phyloP scores from a whole-genome alignment of 2,329 filamentous ascomycete genomes.

The Neodidymelliopsis sp. region DNA sequence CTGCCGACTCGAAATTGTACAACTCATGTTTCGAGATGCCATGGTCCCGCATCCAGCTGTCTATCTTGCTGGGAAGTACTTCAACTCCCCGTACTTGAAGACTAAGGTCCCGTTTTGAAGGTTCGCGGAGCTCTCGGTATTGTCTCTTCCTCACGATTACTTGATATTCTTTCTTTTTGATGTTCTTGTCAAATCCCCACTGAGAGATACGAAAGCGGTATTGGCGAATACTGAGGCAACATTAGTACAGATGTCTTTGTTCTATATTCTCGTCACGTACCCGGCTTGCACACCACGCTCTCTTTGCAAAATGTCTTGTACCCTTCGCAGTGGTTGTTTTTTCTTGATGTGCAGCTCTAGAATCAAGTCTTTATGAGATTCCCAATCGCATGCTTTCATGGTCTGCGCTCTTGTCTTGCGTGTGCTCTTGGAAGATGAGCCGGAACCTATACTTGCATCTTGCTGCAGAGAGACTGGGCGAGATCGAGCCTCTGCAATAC shows the following conservation, averaged over 20 bases:
- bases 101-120: conserved; percentile 11
- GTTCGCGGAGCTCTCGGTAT: conserved; percentile 27
- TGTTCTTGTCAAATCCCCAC: conserved; percentile 31
- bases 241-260: background rate
- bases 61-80: conserved; percentile 30
- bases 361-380: conserved; percentile 28
- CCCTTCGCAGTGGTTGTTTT: conserved; percentile 9
- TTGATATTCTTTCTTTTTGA: conserved; percentile 29
- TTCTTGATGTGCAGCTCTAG: conserved; percentile 20
- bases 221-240: conserved; percentile 23
- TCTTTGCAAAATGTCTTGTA: conserved; percentile 18
- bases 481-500: no score
- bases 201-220: conserved; percentile 28
- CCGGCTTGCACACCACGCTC: conserved; percentile 23
- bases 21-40: background rate
- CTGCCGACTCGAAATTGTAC: no score
- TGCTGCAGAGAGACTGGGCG: background rate
- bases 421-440: background rate
- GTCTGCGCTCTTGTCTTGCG: conserved; percentile 31
- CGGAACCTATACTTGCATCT: background rate
- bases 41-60: conserved; percentile 32
- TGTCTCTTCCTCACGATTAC: conserved; percentile 33
- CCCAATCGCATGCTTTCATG: conserved; percentile 29
- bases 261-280: conserved; percentile 19
- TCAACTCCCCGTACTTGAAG: conserved; percentile 22